A percentile compares a stretch with the other conserved stretches of the same genome.
Conservation (phyloP, 208 protist species). For the Trypanosoma grayi region DNA sequence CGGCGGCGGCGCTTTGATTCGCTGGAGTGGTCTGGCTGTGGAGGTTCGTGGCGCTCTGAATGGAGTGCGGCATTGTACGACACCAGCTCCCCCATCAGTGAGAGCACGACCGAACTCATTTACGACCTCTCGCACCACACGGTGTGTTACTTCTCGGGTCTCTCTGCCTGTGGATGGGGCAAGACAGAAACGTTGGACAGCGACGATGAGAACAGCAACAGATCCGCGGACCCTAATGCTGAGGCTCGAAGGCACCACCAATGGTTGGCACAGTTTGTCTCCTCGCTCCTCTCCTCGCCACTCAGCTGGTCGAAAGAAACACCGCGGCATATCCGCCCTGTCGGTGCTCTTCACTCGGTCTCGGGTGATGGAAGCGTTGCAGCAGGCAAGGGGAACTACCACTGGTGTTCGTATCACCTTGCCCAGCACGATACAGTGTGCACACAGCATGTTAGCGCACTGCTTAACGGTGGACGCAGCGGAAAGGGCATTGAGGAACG, state of each 20-base stretch:
- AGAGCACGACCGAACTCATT: constrained; percentile 20
- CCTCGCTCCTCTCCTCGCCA: constrained; percentile 73
- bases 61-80: constrained; percentile 32
- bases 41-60: constrained; percentile 69
- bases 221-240: background rate
- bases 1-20: constrained; percentile 44
- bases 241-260: constrained; percentile 26
- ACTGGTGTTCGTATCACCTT: constrained; percentile 79
- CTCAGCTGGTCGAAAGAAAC: constrained; percentile 67
- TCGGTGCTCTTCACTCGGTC: constrained; percentile 27
- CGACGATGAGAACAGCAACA: background rate
- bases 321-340: constrained; percentile 61
- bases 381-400: background rate
- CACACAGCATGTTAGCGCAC: constrained; percentile 68
- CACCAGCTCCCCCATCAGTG: constrained; percentile 13
- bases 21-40: constrained; percentile 77
- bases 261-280: constrained; percentile 80
- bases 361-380: background rate
- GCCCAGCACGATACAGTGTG: constrained; percentile 77
- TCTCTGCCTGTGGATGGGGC: constrained; percentile 63
- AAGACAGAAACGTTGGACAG: background rate
- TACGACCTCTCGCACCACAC: constrained; percentile 70
- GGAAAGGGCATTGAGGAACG: constrained; percentile 44
- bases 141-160: constrained; percentile 60
- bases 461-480: constrained; percentile 60